Percentiles rank a stretch among this genome's conserved stretches.
These are phyloP conservation scores for Periconia macrospinosa DNA, from an alignment of 2,329 filamentous ascomycete species.

Conservation along the genomic window DNA sequence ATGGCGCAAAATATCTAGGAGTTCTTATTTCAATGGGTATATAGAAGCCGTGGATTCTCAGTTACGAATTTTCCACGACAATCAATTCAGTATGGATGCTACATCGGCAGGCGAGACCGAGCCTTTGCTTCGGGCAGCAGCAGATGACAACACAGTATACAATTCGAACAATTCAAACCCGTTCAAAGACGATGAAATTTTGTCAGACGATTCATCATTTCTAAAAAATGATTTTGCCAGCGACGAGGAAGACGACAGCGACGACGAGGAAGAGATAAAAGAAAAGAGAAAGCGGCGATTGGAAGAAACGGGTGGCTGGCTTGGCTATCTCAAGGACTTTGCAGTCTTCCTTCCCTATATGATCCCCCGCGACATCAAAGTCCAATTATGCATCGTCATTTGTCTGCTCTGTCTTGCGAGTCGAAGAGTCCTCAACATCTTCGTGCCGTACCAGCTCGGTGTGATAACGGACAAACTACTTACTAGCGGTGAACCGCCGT, in stretches of 20 bases:
- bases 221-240: not conserved
- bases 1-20: too few species aligned
- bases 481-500: constrained; percentile 45
- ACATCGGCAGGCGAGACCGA: too few species aligned
- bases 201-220: not conserved
- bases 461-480: constrained; percentile 66
- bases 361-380: constrained; percentile 66
- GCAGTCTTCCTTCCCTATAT: constrained; percentile 73
- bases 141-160: too few species aligned
- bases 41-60: too few species aligned
- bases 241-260: not conserved
- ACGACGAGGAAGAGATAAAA: not conserved
- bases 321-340: constrained; percentile 74
- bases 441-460: constrained; percentile 76
- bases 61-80: too few species aligned
- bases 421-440: constrained; percentile 42
- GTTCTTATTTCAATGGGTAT: too few species aligned
- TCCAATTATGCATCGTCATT: constrained; percentile 70
- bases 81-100: too few species aligned
- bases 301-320: constrained; percentile 72
- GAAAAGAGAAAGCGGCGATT: constrained; percentile 58
- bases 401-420: constrained; percentile 70
- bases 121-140: too few species aligned
- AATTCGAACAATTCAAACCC: too few species aligned
- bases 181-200: not conserved